Percentiles rank a stretch among this genome's conserved stretches.
These are phyloP conservation scores for Trichocladium uniseriatum DNA, from an alignment of 495 filamentous ascomycete species.

Conservation along the genomic window DNA sequence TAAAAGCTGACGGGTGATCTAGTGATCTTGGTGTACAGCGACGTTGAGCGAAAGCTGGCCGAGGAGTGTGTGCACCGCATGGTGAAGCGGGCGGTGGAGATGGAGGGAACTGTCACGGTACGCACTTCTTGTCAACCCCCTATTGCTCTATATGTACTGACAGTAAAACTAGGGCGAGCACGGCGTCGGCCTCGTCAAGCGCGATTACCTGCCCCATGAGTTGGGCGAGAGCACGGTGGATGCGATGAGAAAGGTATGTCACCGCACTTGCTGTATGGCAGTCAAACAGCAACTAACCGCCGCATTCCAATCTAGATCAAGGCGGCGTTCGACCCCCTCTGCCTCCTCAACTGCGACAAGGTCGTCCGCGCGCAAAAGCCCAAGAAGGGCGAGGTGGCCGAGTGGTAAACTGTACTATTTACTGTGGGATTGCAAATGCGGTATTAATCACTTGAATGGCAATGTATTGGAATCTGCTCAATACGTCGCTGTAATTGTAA, in stretches of 20 bases:
- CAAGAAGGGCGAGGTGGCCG: slow-evolving; percentile 40
- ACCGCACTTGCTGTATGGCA: no score
- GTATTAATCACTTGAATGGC: no score
- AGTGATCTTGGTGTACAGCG: slow-evolving; percentile 67
- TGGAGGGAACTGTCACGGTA: slow-evolving; percentile 72
- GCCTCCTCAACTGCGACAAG: slow-evolving; percentile 75
- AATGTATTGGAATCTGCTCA: no score
- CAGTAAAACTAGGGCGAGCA: slow-evolving; percentile 52
- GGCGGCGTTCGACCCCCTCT: slow-evolving; percentile 65
- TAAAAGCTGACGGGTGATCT: slow-evolving; percentile 8
- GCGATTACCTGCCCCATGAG: slow-evolving; percentile 70
- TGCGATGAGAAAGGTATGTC: slow-evolving; percentile 62
- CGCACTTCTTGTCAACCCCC: slow-evolving; percentile 5
- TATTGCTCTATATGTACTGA: not conserved
- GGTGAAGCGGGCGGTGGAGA: slow-evolving; percentile 73
- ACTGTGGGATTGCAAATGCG: not conserved
- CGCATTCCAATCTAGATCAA: slow-evolving; percentile 43
- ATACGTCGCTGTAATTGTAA: no score
- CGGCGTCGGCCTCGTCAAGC: slow-evolving; percentile 71
- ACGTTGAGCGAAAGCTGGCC: slow-evolving; percentile 51
- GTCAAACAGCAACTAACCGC: no score
- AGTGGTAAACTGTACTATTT: slow-evolving; percentile 32
- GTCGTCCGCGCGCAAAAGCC: slow-evolving; percentile 54
- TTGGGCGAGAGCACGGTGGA: slow-evolving; percentile 64
- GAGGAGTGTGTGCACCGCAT: slow-evolving; percentile 70